phyloP scores from a whole-genome alignment of 495 filamentous ascomycete species.

The Chaetomidium leptoderma region DNA sequence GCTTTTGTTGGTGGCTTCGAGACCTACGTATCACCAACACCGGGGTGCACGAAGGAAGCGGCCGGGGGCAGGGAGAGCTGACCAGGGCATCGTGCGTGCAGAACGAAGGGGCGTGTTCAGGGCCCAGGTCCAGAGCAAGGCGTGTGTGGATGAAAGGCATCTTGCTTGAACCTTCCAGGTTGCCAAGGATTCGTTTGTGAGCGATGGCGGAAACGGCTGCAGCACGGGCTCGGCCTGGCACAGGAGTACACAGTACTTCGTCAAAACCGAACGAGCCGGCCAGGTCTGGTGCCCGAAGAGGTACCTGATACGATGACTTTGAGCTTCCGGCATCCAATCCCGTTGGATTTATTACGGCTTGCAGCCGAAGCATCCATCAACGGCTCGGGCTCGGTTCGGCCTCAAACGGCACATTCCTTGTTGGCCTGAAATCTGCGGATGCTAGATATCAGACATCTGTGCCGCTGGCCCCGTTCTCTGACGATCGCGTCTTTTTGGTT shows the following conservation, averaged over 20 bases:
- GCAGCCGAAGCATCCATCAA: not conserved
- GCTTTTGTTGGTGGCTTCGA: not conserved
- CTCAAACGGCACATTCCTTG: slow-evolving; percentile 6
- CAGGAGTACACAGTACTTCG: not conserved
- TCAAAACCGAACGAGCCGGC: no score
- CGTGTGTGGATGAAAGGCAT: not conserved
- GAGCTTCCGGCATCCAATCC: not conserved
- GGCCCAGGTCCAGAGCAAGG: not conserved
- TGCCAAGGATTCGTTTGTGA: not conserved
- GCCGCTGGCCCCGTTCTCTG: slow-evolving; percentile 1
- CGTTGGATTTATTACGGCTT: not conserved
- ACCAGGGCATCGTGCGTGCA: not conserved
- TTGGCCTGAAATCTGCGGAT: slow-evolving; percentile 4
- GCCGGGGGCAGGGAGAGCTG: not conserved
- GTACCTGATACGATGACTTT: not conserved
- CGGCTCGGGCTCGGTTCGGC: slow-evolving; percentile 7
- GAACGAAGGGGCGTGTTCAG: slow-evolving; percentile 1
- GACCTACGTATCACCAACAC: not conserved
- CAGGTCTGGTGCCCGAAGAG: not conserved
- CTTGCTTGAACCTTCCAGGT: not conserved
- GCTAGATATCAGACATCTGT: slow-evolving; percentile 4
- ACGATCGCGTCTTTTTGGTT: slow-evolving; percentile 2
- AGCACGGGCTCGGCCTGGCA: not conserved
- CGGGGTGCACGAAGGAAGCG: not conserved
- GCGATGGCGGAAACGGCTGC: slow-evolving; percentile 1